These are phyloP conservation scores for Aspergillus heteromorphus DNA, from an alignment of 495 filamentous ascomycete species.

Conservation along the genomic window DNA sequence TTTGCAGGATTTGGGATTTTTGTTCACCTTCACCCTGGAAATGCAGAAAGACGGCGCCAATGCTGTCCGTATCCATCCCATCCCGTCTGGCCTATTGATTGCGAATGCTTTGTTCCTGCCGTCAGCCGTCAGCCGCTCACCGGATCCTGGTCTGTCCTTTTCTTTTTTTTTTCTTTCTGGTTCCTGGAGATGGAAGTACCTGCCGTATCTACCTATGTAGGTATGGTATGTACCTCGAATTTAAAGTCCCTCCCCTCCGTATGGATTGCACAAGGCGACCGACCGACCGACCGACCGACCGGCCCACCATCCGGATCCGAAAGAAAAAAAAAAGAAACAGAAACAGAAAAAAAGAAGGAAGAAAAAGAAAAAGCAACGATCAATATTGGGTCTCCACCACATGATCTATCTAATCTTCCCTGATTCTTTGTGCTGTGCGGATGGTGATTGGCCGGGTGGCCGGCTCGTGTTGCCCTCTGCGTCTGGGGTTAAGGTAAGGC, in stretches of 20 bases:
- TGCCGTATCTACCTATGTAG: too few relatives aligned
- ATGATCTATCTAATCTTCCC: background rate
- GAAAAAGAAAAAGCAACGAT: background rate
- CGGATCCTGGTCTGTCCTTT: background rate
- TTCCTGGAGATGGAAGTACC: too few relatives aligned
- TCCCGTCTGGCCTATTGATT: conserved; percentile 15
- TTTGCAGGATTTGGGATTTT: conserved; percentile 49
- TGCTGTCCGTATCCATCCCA: conserved; percentile 59
- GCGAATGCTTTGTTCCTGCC: background rate
- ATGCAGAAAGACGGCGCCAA: conserved; percentile 66
- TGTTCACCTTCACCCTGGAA: conserved; percentile 64
- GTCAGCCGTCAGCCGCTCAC: background rate
- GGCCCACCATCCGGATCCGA: too few relatives aligned
- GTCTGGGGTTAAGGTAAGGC: background rate
- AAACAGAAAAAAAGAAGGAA: too few relatives aligned
- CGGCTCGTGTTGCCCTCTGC: background rate
- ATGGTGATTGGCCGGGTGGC: background rate
- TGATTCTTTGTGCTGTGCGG: background rate
- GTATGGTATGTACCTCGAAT: too few relatives aligned
- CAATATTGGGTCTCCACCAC: background rate
- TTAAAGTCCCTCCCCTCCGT: too few relatives aligned
- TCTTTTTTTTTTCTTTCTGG: too few relatives aligned
- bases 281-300: too few relatives aligned
- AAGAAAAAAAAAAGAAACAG: too few relatives aligned
- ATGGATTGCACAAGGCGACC: too few relatives aligned